Evolutionary conservation across 2,329 filamentous ascomycete genomes (phyloP).

Genomic region (Trichothecium roseum): DNA sequence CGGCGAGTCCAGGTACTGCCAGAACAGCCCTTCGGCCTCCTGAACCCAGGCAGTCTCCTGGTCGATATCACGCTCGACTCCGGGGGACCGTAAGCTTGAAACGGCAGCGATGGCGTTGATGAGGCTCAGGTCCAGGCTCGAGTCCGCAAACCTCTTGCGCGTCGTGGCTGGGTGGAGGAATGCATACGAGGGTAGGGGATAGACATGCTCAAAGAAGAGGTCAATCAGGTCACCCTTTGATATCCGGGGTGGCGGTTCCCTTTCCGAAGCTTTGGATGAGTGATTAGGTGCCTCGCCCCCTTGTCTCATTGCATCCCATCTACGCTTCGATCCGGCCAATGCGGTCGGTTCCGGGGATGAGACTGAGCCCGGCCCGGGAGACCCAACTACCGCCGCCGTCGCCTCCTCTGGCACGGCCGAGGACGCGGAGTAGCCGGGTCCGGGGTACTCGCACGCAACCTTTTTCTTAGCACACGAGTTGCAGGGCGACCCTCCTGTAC

Average conservation of each 20-base stretch:
- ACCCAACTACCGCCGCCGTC: not conserved
- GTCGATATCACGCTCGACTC: not conserved
- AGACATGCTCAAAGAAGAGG: slow-evolving; percentile 14
- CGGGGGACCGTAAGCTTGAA: slow-evolving; percentile 2
- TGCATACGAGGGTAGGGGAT: slow-evolving; percentile 10
- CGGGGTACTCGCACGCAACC: slow-evolving; percentile 2
- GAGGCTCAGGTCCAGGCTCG: slow-evolving; percentile 1
- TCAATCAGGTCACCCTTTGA: slow-evolving; percentile 7
- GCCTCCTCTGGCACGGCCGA: not conserved
- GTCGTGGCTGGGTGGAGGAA: slow-evolving; percentile 21
- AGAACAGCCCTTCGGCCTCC: slow-evolving; percentile 3
- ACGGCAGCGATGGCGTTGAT: slow-evolving; percentile 4
- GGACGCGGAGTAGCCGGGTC: not conserved
- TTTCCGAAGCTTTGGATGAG: not conserved
- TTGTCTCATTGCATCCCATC: too few species aligned
- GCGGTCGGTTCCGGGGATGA: not conserved
- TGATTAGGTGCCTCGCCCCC: too few species aligned
- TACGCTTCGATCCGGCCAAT: not conserved
- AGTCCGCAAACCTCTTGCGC: not conserved
- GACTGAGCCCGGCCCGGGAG: not conserved
- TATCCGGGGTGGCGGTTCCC: not conserved
- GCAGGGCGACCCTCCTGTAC: slow-evolving; percentile 2
- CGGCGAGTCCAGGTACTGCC: slow-evolving; percentile 5
- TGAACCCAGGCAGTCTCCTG: slow-evolving; percentile 3
- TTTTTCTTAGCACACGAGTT: slow-evolving; percentile 3